A percentile compares a stretch with the other conserved stretches of the same genome.
Evolutionary conservation across 441 rosid genomes (phyloP).

Genomic region (Hura crepitans): DNA sequence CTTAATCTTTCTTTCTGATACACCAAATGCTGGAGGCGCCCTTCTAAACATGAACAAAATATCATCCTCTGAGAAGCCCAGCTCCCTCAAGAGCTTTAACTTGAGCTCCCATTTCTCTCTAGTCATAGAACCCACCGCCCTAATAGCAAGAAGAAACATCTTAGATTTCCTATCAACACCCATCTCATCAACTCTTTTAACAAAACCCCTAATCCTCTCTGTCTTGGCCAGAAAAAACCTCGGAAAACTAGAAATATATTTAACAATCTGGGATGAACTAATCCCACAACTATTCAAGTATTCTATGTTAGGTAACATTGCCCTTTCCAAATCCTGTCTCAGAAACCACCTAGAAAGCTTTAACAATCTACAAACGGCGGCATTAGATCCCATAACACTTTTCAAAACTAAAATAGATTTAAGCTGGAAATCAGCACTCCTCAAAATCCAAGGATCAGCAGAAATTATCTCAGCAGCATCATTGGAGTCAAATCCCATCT

Average conservation of each 20-base stretch:
- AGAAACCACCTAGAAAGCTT: constrained; percentile 30
- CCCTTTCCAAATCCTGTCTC: constrained; percentile 26
- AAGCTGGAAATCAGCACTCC: constrained; percentile 26
- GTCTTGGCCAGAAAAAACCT: constrained; percentile 29
- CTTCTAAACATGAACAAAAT: constrained; percentile 27
- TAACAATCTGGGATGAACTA: constrained; percentile 24
- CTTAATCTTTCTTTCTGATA: constrained; percentile 32
- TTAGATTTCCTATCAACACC: constrained; percentile 30
- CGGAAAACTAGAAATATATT: constrained; percentile 19
- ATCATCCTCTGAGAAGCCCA: constrained; percentile 35
- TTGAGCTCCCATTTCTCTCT: constrained; percentile 34
- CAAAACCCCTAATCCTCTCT: constrained; percentile 22
- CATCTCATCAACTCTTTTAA: constrained; percentile 33
- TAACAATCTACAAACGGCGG: constrained; percentile 20
- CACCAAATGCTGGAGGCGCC: constrained; percentile 29
- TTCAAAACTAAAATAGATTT: constrained; percentile 22
- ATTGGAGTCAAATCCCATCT: constrained; percentile 21
- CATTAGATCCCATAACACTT: constrained; percentile 27
- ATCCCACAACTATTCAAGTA: constrained; percentile 30
- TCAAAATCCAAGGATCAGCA: constrained; percentile 33
- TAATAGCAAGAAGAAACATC: constrained; percentile 31
- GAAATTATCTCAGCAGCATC: constrained; percentile 30
- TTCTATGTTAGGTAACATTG: constrained; percentile 35
- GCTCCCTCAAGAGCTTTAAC: constrained; percentile 27
- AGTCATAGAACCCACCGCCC: constrained; percentile 31